These are phyloP conservation scores for Fennellomyces sp. DNA, from an alignment of 371 early-diverging fungal species.

Conservation along the genomic window DNA sequence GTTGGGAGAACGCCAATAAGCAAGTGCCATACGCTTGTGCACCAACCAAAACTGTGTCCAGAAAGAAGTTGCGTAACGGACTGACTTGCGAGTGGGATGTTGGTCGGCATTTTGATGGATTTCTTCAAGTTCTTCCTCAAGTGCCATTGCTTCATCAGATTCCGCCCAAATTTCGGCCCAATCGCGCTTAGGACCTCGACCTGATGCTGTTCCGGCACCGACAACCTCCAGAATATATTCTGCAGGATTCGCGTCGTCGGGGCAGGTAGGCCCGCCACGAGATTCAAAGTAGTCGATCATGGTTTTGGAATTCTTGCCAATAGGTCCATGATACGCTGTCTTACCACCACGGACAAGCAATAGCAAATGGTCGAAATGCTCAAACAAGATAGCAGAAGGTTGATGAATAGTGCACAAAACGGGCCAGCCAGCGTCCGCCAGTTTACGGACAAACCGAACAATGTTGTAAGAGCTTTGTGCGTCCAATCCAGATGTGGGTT, in stretches of 20 bases:
- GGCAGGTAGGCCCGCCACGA: constrained; percentile 54
- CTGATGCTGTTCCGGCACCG: constrained; percentile 38
- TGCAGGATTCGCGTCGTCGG: constrained; percentile 61
- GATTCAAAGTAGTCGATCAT: constrained; percentile 61
- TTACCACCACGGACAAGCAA: constrained; percentile 65
- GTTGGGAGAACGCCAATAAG: constrained; percentile 59
- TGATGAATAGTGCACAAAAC: constrained; percentile 70
- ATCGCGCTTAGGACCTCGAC: constrained; percentile 40
- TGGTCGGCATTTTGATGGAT: constrained; percentile 27
- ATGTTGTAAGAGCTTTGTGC: constrained; percentile 70
- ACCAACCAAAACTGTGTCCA: constrained; percentile 43
- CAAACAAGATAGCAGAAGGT: constrained; percentile 65
- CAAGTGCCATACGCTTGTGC: constrained; percentile 47
- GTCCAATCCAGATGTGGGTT: constrained; percentile 77
- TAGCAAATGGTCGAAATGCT: constrained; percentile 64
- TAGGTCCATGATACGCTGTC: constrained; percentile 61
- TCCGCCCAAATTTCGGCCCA: constrained; percentile 60
- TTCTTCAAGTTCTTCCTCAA: constrained; percentile 25
- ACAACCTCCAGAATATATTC: constrained; percentile 66
- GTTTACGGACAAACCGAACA: constrained; percentile 60
- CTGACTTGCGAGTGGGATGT: constrained; percentile 15
- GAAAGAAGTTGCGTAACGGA: constrained; percentile 36
- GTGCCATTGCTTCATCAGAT: constrained; percentile 28
- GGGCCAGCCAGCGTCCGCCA: constrained; percentile 62
- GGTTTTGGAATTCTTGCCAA: constrained; percentile 54